A percentile compares a stretch with the other conserved stretches of the same genome.
phyloP scores from a whole-genome alignment of 495 filamentous ascomycete species.

The Filosporella fistucella region DNA sequence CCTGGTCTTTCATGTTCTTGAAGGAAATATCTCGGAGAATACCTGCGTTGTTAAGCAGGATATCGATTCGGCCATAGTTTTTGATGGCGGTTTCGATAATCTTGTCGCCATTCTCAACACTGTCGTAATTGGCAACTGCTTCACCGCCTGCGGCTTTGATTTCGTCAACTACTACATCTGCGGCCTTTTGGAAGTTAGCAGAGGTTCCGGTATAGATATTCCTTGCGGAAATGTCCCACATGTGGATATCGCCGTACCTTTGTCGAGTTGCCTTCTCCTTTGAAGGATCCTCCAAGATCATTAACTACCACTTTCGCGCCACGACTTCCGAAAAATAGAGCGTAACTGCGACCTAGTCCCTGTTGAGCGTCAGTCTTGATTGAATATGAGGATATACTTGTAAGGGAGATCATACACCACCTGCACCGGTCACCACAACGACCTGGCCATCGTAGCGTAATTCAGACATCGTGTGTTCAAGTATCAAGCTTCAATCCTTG shows the following conservation, averaged over 20 bases:
- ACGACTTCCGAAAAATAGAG: too few relatives aligned
- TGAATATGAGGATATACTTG: too few relatives aligned
- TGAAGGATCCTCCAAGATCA: slow-evolving; percentile 90
- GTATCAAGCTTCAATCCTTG: slow-evolving; percentile 8
- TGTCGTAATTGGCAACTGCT: slow-evolving; percentile 97
- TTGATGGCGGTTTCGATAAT: slow-evolving; percentile 97
- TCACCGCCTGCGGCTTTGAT: slow-evolving; percentile 91
- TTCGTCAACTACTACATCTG: slow-evolving; percentile 93
- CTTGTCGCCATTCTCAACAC: slow-evolving; percentile 86
- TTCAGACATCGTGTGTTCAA: slow-evolving; percentile 63
- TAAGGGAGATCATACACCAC: too few relatives aligned
- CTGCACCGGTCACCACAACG: slow-evolving; percentile 93
- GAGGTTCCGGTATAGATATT: too few relatives aligned
- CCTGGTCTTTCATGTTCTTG: slow-evolving; percentile 96
- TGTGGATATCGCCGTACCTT: slow-evolving; percentile 54
- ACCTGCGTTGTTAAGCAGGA: slow-evolving; percentile 97
- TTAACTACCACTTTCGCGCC: slow-evolving; percentile 98
- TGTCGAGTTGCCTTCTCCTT: slow-evolving; percentile 84
- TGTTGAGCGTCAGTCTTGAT: too few relatives aligned
- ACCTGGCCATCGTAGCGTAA: slow-evolving; percentile 95
- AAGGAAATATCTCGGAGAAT: slow-evolving; percentile 96
- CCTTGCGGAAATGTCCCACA: not conserved
- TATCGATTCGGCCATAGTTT: slow-evolving; percentile 86
- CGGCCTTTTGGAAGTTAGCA: slow-evolving; percentile 54
- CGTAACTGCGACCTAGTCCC: too few relatives aligned